A percentile compares a stretch with the other conserved stretches of the same genome.
Evolutionary conservation across 2,329 filamentous ascomycete species (phyloP).

Genomic region (Ceratocystis harringtonii): DNA sequence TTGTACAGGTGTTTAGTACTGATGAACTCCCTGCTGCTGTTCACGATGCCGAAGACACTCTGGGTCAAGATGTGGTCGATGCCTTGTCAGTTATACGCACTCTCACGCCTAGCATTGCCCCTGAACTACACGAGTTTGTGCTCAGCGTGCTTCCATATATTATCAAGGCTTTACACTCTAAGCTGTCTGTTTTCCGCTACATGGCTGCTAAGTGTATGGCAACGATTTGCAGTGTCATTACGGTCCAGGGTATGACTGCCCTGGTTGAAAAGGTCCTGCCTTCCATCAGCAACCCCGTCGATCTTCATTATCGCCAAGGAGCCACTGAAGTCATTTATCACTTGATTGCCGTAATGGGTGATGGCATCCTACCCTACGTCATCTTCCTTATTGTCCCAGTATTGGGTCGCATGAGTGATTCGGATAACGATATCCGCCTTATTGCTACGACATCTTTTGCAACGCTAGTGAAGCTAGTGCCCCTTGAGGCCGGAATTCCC

Average conservation of each 20-base stretch:
- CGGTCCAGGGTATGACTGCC: conserved; percentile 88
- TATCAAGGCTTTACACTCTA: conserved; percentile 73
- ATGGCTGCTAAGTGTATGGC: conserved; percentile 95
- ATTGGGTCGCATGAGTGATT: conserved; percentile 94
- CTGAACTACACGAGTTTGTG: conserved; percentile 61
- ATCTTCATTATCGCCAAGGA: conserved; percentile 79
- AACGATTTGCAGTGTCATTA: conserved; percentile 92
- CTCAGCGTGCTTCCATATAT: conserved; percentile 72
- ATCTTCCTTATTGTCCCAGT: conserved; percentile 98
- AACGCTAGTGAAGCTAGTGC: conserved; percentile 90
- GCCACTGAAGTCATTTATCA: conserved; percentile 94
- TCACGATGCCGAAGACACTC: conserved; percentile 53
- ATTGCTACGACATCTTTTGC: conserved; percentile 95
- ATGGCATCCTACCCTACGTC: conserved; percentile 87
- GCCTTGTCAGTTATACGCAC: conserved; percentile 85
- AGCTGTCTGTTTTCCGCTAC: conserved; percentile 84
- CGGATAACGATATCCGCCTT: conserved; percentile 84
- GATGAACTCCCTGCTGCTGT: conserved; percentile 55
- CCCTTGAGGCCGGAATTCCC: conserved; percentile 90
- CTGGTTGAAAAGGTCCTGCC: conserved; percentile 86
- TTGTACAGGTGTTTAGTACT: conserved; percentile 57
- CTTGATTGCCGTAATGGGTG: conserved; percentile 95
- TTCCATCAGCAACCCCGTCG: conserved; percentile 77
- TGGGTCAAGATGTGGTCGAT: conserved; percentile 88
- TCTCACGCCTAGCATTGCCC: conserved; percentile 75